Conservation (phyloP, 306 rosid species). For the Astragalus glycyphyllos region DNA sequence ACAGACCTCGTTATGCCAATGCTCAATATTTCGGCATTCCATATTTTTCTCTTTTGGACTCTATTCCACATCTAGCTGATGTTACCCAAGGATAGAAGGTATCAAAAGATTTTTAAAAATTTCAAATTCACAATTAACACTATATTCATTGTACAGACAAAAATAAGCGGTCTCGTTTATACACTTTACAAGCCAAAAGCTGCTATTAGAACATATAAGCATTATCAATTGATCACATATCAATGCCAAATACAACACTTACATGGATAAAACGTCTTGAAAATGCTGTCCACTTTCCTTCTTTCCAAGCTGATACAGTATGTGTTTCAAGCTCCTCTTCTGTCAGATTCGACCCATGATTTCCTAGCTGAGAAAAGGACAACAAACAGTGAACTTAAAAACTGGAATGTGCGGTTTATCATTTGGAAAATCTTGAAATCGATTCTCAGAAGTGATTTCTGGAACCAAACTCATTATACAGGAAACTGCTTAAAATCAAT, state of each 20-base stretch:
- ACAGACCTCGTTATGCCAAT: conserved; percentile 15
- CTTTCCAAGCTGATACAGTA: conserved; percentile 98
- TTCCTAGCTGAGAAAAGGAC: conserved; percentile 77
- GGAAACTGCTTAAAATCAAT: conserved; percentile 36
- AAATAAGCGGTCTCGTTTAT: conserved; percentile 14
- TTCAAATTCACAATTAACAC: conserved; percentile 9
- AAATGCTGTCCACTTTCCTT: conserved; percentile 76
- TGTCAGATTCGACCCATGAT: conserved; percentile 90
- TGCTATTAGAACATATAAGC: not conserved
- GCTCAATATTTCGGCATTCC: conserved; percentile 8
- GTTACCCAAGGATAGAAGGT: conserved; percentile 23
- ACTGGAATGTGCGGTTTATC: conserved; percentile 31
- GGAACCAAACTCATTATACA: conserved; percentile 31
- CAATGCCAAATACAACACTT: conserved; percentile 50
- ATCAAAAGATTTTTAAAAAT: conserved; percentile 1
- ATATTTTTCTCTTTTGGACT: conserved; percentile 10
- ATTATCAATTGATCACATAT: not conserved
- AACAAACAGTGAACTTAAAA: conserved; percentile 16
- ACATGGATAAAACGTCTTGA: conserved; percentile 76
- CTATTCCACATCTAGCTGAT: not conserved
- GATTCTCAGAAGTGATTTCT: conserved; percentile 32
- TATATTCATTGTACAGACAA: not conserved
- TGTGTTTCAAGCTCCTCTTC: conserved; percentile 99
- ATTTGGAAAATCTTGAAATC: conserved; percentile 33
- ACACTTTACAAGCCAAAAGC: conserved; percentile 23